Evolutionary conservation across 352 stramenopile genomes (phyloP), one percentile per base, ranked within the genome.

Genomic region (Elongisporangium anandrum): DNA sequence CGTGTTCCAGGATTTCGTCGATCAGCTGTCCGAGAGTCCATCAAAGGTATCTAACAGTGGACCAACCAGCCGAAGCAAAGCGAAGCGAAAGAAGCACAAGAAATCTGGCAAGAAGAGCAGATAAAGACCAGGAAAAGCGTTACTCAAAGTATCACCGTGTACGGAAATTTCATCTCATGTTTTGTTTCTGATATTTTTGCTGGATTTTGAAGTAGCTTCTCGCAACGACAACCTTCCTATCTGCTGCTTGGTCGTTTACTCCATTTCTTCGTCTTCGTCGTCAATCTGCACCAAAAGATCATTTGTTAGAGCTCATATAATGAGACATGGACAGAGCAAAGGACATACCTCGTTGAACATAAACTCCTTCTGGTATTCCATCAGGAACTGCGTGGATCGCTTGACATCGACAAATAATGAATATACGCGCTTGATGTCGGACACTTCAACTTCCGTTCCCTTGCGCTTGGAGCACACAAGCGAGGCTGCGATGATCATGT

Each of bases 331-430:
- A 9, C 29, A 41, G 29, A 2, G 29, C 29, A 15, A 34, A 7
- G 5, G 29, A 13, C 29, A 1, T 13, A 98, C 69, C 72, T 99
- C 95, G 68, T 99, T 98, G 79, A 99, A 99, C 94, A 99, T 98
- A 73, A 99, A 99, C 68, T 99, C 94, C 58, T 95, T 88, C 66
- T 99, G 96, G 74, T 99, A 99, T 79, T 99, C 97, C 93, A 99
- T 98, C 53, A 99, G 79, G 75, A 99, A 99, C 73, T 99, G 97
- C 49, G 97, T 99, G 61, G 93, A 98, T 53, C 97, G 88, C 75
- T 99, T 98, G 49, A 99, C 89, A 72, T 99, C 97, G 20, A 98
- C 96, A 81, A 99, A 99, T 20, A 99, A 79, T 38, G 77, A 90
- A 69, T 99, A 99, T 15, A 98, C 94, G 52, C 85, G 83, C 77